Conservation (phyloP, 2,329 filamentous ascomycete species). For the Colletotrichum magnum region DNA sequence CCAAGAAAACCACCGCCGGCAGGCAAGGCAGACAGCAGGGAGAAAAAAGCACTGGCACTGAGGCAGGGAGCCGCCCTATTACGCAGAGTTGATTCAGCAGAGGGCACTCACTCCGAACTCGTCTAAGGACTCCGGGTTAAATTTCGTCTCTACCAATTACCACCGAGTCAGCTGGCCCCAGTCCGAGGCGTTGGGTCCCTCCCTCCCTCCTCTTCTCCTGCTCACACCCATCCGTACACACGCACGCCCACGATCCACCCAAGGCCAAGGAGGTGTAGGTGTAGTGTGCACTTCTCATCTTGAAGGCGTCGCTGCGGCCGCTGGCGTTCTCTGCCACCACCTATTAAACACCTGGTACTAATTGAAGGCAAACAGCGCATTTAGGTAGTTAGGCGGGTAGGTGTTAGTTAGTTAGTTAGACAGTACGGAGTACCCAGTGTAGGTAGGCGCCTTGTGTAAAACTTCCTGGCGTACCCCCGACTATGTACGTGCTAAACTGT, state of each 20-base stretch:
- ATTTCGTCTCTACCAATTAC: slow-evolving; percentile 34
- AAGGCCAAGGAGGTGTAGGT: background rate
- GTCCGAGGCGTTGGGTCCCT: slow-evolving; percentile 40
- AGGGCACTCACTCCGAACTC: slow-evolving; percentile 15
- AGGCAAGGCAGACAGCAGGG: background rate
- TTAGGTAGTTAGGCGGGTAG: background rate
- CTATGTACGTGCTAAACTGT: background rate
- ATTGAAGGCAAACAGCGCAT: background rate
- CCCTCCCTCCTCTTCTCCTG: slow-evolving; percentile 13
- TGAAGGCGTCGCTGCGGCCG: background rate
- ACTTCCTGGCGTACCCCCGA: too few species aligned
- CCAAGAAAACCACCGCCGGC: too few species aligned
- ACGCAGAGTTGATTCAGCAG: slow-evolving; percentile 12
- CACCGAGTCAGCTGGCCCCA: slow-evolving; percentile 40
- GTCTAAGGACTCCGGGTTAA: background rate
- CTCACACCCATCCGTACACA: background rate
- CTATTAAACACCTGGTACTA: background rate
- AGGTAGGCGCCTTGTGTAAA: too few species aligned
- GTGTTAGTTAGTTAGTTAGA: too few species aligned
- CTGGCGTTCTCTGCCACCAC: background rate
- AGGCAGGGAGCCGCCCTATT: slow-evolving; percentile 9
- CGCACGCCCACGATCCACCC: background rate
- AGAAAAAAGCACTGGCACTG: background rate
- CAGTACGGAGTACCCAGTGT: too few species aligned
- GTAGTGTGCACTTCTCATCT: background rate